Conservation (phyloP, 805 yeast genomes). For the Wickerhamiella galacta region DNA sequence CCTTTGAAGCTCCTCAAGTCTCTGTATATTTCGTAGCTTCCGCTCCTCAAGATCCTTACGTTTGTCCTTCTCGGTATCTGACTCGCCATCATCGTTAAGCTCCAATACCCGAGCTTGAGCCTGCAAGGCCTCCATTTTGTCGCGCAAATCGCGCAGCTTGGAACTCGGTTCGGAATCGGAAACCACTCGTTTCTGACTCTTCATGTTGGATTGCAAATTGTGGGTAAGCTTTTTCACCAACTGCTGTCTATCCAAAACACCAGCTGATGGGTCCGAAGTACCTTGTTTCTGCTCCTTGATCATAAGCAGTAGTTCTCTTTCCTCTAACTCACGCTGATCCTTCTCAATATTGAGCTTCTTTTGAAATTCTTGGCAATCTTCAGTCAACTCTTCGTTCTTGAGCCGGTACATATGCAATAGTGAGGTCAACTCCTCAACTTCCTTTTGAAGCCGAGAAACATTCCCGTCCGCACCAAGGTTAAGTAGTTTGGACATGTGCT, state of each 20-base stretch:
- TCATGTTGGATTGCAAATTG: conserved; percentile 23
- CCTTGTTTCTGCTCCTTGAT: conserved; percentile 28
- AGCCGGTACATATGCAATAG: conserved; percentile 44
- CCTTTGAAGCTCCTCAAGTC: conserved; percentile 53
- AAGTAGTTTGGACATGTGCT: conserved; percentile 46
- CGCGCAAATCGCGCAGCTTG: conserved; percentile 55
- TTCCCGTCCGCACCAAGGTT: conserved; percentile 64
- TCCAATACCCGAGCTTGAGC: conserved; percentile 75
- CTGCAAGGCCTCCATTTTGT: conserved; percentile 72
- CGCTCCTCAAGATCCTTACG: conserved; percentile 4
- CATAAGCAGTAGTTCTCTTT: conserved; percentile 43
- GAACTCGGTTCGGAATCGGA: conserved; percentile 54
- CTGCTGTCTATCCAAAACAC: conserved; percentile 1
- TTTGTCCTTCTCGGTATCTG: conserved; percentile 14
- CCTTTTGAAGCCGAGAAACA: conserved; percentile 40
- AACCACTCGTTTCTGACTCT: conserved; percentile 16
- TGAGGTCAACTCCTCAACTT: conserved; percentile 45
- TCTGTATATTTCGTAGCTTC: conserved; percentile 31
- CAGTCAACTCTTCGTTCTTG: conserved; percentile 40
- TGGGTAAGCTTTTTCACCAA: conserved; percentile 20
- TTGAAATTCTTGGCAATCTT: conserved; percentile 47
- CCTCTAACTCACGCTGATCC: conserved; percentile 33
- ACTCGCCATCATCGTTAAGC: conserved; percentile 60
- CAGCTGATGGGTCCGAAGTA: conserved; percentile 6
- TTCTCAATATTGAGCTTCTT: conserved; percentile 21